Base-by-base conservation (phyloP, 2,329 filamentous ascomycete species). In the Talaromyces sp. region DNA sequence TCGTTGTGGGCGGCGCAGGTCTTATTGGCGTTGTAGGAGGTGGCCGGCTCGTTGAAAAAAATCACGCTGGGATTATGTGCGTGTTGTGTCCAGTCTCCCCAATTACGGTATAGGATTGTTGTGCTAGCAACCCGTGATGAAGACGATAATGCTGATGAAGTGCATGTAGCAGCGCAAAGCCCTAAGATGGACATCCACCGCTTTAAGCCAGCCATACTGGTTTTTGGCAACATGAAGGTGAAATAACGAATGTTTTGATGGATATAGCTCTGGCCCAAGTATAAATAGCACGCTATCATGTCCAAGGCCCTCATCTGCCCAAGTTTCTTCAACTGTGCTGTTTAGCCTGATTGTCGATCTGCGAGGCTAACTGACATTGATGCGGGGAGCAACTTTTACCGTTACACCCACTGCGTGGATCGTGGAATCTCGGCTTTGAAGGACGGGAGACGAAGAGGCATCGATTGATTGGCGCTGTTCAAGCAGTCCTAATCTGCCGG, bases 21-120 rank as follows among this genome's bases (percentile, higher is more conserved):
- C 14, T 58, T 39, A 25, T 55, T n/a, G 25, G 63, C 60, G 7
- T 52, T 44, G 28, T 60, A 31, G 35, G 60, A 58, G 6, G 60
- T 59, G 11, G 44, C 48, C 23, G 35, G 25, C 18, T 62, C 12
- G 14, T 48, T 62, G 37, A 64, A 25, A 4, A 64, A 21, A 25
- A 64, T 37, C 31, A 56, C 60, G 18, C 63, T 64, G 5, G 60
- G 63, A 12, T 37, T 62, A 5, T 40, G 33, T 21, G 9, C 55
- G 18, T 64, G 63, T 12, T 37, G 37, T 11, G 33, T 50, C 60
- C 63, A 63, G 37, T 63, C 54, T 37, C 60, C 63, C 31, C 55
- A 16, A 6, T 63, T 64, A 35, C 59, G 60, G 12, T 55, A 64
- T 7, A 63, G 39, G 16, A 64, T 44, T 16, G 63, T 63, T n/a